A percentile compares a stretch with the other conserved stretches of the same genome.
These are phyloP conservation scores for Teratosphaeria pseudoeucalypti DNA, from an alignment of 2,329 filamentous ascomycete genomes.

Conservation along the genomic window DNA sequence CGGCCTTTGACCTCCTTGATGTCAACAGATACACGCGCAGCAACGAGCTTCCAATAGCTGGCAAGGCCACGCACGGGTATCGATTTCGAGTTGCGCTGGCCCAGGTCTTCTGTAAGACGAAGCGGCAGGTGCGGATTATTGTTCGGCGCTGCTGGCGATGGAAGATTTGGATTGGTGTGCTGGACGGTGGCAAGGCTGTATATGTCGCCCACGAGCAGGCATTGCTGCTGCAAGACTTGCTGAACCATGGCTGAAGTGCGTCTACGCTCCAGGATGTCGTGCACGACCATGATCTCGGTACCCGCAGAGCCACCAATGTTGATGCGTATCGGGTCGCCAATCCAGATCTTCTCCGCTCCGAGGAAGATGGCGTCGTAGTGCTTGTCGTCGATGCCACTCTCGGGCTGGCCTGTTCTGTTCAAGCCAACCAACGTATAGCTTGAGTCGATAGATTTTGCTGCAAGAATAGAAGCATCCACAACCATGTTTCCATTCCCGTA, in stretches of 20 bases:
- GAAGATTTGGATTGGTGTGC: conserved; percentile 24
- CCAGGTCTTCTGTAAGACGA: conserved; percentile 43
- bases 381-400: conserved; percentile 29
- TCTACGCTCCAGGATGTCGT: conserved; percentile 33
- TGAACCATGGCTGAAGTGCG: conserved; percentile 11
- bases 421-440: conserved; percentile 45
- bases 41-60: conserved; percentile 36
- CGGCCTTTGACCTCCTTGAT: conserved; percentile 46
- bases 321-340: conserved; percentile 48
- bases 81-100: conserved; percentile 36
- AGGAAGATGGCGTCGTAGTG: conserved; percentile 46
- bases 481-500: conserved; percentile 41
- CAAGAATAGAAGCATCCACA: conserved; percentile 48
- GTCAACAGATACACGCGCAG: conserved; percentile 23
- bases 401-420: conserved; percentile 30
- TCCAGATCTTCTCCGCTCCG: conserved; percentile 50
- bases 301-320: conserved; percentile 29
- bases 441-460: conserved; percentile 45
- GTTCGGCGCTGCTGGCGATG: conserved; percentile 23
- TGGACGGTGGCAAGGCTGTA: conserved; percentile 38
- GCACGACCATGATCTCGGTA: conserved; percentile 40
- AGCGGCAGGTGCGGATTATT: conserved; percentile 36
- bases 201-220: conserved; percentile 39
- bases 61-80: conserved; percentile 25
- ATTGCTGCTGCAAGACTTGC: conserved; percentile 15